A percentile compares a stretch with the other conserved stretches of the same genome.
Evolutionary conservation across 2,329 filamentous ascomycete genomes (phyloP).

Genomic region (Fusarium sp.): DNA sequence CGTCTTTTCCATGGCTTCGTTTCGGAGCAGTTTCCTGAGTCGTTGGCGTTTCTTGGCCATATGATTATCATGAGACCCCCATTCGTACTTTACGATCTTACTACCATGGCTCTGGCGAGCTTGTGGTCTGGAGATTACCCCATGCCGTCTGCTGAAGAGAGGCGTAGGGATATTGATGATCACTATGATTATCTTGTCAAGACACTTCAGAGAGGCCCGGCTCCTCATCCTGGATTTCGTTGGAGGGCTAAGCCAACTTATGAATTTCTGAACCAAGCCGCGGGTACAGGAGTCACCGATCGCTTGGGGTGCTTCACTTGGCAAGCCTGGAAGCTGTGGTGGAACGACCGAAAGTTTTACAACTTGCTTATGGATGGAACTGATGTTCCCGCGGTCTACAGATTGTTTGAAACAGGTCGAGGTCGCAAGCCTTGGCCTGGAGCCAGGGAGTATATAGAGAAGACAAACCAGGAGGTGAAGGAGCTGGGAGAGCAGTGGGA

Average conservation of each 20-base stretch:
- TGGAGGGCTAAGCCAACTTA: slow-evolving; percentile 35
- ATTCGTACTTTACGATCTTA: slow-evolving; percentile 42
- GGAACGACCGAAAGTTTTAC: slow-evolving; percentile 51
- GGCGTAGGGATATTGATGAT: slow-evolving; percentile 40
- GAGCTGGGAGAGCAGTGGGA: slow-evolving; percentile 34
- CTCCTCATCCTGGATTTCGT: slow-evolving; percentile 40
- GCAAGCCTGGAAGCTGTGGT: slow-evolving; percentile 55
- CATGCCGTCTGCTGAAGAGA: slow-evolving; percentile 32
- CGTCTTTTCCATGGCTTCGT: slow-evolving; percentile 44
- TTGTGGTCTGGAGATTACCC: slow-evolving; percentile 41
- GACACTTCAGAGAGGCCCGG: slow-evolving; percentile 35
- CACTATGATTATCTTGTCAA: slow-evolving; percentile 39
- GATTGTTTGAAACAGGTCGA: slow-evolving; percentile 51
- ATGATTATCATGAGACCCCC: slow-evolving; percentile 37
- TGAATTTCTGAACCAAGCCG: slow-evolving; percentile 51
- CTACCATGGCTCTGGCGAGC: slow-evolving; percentile 43
- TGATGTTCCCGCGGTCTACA: slow-evolving; percentile 50
- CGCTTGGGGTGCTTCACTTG: slow-evolving; percentile 49
- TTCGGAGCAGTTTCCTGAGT: slow-evolving; percentile 45
- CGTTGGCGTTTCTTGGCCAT: slow-evolving; percentile 43
- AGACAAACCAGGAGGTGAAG: slow-evolving; percentile 37
- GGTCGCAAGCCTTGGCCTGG: slow-evolving; percentile 52
- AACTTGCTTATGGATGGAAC: slow-evolving; percentile 50
- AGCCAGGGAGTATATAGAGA: slow-evolving; percentile 45
- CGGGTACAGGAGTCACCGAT: slow-evolving; percentile 53